Percentiles rank a stretch among this genome's conserved stretches.
These are phyloP conservation scores for Chaetomium sp. DNA, from an alignment of 2,329 filamentous ascomycete genomes.

Conservation along the genomic window DNA sequence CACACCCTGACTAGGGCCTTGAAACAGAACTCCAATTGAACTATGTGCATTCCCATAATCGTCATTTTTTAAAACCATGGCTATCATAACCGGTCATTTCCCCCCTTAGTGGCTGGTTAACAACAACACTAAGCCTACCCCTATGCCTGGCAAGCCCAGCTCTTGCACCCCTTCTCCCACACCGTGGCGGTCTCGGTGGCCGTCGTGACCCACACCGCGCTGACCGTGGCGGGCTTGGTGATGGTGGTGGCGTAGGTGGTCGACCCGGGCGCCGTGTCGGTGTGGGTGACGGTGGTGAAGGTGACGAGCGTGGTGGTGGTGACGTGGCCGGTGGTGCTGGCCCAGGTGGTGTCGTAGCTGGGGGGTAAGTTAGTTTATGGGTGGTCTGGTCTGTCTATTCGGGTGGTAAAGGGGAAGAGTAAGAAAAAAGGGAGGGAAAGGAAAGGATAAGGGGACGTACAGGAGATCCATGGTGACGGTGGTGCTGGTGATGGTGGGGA, in stretches of 20 bases:
- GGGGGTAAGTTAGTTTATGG: not conserved
- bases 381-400: not conserved
- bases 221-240: not conserved
- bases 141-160: constrained; percentile 2
- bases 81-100: too few species aligned
- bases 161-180: constrained; percentile 1
- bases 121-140: not conserved
- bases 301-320: not conserved
- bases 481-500: constrained; percentile 5
- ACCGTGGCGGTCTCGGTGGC: constrained; percentile 2
- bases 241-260: not conserved
- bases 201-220: not conserved
- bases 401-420: not conserved
- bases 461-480: not conserved
- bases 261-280: constrained; percentile 4
- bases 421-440: not conserved
- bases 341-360: constrained; percentile 6
- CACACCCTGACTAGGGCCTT: too few species aligned
- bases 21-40: too few species aligned
- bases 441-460: not conserved
- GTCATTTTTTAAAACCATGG: too few species aligned
- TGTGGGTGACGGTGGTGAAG: not conserved
- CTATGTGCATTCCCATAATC: too few species aligned
- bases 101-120: too few species aligned
- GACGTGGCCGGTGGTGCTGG: not conserved